These are phyloP conservation scores for Dictyostelium firmibasis DNA, from an alignment of 78 protist genomes.

Conservation along the genomic window DNA sequence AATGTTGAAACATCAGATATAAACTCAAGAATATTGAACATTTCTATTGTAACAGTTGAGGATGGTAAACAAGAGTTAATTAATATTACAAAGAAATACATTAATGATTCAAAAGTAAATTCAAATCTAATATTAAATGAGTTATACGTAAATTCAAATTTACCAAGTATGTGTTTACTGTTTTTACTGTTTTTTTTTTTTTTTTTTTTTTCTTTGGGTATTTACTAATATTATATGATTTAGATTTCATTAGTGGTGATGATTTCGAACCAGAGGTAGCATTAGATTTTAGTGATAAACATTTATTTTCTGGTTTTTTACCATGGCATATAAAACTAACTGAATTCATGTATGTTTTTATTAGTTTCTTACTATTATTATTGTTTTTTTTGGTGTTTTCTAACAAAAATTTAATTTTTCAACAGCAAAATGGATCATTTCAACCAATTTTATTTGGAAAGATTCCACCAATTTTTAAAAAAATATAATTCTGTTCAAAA, in stretches of 20 bases:
- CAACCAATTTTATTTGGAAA: conserved; percentile 55
- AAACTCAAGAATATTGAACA: neutral
- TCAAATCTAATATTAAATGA: neutral
- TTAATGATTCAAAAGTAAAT: neutral
- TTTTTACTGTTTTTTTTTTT: neutral
- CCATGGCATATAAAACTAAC: conserved; percentile 75
- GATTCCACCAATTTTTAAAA: conserved; percentile 5
- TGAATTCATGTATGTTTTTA: conserved; percentile 50
- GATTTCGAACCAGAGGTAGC: conserved; percentile 55
- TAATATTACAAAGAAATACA: conserved; percentile 47
- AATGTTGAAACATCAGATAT: neutral
- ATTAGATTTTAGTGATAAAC: conserved; percentile 32
- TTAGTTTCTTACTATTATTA: neutral
- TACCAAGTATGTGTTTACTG: neutral
- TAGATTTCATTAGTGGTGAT: conserved; percentile 23
- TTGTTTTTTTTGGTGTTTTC: neutral
- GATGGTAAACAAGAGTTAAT: conserved; percentile 59
- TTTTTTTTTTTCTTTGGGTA: neutral
- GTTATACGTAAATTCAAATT: conserved; percentile 27
- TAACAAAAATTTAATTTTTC: neutral
- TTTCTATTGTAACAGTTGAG: conserved; percentile 18
- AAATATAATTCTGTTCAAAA: conserved; percentile 27
- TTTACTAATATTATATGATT: neutral
- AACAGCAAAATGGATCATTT: conserved; percentile 43
- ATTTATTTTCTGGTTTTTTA: conserved; percentile 35